phyloP scores from a whole-genome alignment of 768 basidiomycete genomes.

The Boletales sp. region DNA sequence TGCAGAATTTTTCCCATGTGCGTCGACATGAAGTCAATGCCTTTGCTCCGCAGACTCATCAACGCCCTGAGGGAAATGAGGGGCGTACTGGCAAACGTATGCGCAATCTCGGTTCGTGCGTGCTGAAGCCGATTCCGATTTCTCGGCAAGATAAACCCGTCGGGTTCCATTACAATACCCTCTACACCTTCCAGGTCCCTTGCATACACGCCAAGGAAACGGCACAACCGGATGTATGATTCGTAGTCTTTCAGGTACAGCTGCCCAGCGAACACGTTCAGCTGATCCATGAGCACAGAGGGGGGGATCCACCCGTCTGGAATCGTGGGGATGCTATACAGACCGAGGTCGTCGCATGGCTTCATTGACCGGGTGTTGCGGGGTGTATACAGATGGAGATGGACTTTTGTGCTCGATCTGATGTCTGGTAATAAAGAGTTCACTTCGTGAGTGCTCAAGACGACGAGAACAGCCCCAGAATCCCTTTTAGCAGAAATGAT shows the following conservation, averaged over 20 bases:
- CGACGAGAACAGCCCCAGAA: conserved; percentile 28
- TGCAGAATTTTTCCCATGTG: conserved; percentile 40
- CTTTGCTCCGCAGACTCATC: conserved; percentile 39
- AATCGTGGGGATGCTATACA: conserved; percentile 21
- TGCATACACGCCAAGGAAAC: conserved; percentile 36
- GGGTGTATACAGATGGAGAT: conserved; percentile 42
- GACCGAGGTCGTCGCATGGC: conserved; percentile 33
- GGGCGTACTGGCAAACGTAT: neutral
- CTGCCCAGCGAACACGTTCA: conserved; percentile 46
- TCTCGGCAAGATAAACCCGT: conserved; percentile 18
- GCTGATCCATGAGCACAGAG: conserved; percentile 23
- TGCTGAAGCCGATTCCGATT: neutral
- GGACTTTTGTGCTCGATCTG: conserved; percentile 27
- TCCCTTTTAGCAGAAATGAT: conserved; percentile 35
- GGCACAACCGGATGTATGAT: conserved; percentile 34
- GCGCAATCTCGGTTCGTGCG: neutral
- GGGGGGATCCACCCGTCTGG: conserved; percentile 14
- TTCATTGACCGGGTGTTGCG: conserved; percentile 31
- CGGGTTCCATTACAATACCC: conserved; percentile 28
- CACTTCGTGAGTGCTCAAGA: conserved; percentile 41
- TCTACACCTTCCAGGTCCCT: conserved; percentile 44
- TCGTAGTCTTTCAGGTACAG: conserved; percentile 35
- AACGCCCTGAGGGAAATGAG: conserved; percentile 26
- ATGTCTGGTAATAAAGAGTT: conserved; percentile 38
- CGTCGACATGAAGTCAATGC: conserved; percentile 33